Percentiles rank a stretch among this genome's conserved stretches.
phyloP scores from a whole-genome alignment of 352 stramenopile species.

The Saprolegnia parasitica region DNA sequence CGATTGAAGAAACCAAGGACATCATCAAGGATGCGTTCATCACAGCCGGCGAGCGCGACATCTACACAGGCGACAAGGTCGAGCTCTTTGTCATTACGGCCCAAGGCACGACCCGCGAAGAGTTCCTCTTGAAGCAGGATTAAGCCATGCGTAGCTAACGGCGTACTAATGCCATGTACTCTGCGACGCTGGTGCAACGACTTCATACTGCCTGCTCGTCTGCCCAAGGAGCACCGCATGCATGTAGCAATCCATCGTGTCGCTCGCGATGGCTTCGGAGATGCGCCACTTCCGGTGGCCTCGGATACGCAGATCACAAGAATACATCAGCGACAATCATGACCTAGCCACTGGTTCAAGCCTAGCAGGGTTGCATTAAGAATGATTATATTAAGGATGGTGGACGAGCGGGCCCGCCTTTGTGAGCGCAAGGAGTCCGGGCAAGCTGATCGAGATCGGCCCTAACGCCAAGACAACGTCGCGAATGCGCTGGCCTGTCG shows the following conservation, averaged over 20 bases:
- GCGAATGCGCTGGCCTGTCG: neutral
- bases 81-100: conserved; percentile 97
- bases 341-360: too few relatives aligned
- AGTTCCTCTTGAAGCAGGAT: conserved; percentile 95
- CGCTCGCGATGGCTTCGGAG: too few relatives aligned
- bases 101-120: conserved; percentile 85
- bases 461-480: neutral
- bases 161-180: neutral
- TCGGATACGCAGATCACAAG: too few relatives aligned
- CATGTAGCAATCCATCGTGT: too few relatives aligned
- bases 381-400: neutral
- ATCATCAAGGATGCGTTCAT: conserved; percentile 99
- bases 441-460: neutral
- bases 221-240: too few relatives aligned
- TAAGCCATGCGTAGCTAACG: conserved; percentile 38
- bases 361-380: too few relatives aligned
- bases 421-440: neutral
- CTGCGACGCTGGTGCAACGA: neutral
- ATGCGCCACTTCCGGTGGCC: too few relatives aligned
- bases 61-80: conserved; percentile 98
- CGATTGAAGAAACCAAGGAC: conserved; percentile 92
- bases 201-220: too few relatives aligned
- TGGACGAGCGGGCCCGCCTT: neutral
- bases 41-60: conserved; percentile 97
- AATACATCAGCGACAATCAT: too few relatives aligned